Evolutionary conservation across 371 early-diverging fungal species (phyloP).

Genomic region (Nematocida sp.): DNA sequence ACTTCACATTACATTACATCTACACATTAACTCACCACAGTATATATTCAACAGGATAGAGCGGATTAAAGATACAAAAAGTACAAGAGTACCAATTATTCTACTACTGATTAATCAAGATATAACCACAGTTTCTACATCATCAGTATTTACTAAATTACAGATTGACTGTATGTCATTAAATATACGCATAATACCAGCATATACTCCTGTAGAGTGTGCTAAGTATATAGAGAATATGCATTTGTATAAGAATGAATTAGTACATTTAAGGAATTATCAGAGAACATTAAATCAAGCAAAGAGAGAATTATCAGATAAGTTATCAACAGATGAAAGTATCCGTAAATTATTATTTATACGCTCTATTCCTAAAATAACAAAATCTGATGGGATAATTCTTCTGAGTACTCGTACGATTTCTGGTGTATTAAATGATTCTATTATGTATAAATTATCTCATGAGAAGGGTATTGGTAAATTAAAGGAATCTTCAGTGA

Average conservation of each 20-base stretch:
- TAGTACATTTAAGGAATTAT: slow-evolving; percentile 10
- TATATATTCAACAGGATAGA: slow-evolving; percentile 30
- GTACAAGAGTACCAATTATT: slow-evolving; percentile 6
- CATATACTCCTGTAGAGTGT: slow-evolving; percentile 14
- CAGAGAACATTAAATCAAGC: background rate
- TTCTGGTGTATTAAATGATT: background rate
- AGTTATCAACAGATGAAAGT: background rate
- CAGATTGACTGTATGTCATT: slow-evolving; percentile 25
- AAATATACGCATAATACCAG: background rate
- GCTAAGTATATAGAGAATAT: slow-evolving; percentile 38
- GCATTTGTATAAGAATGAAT: background rate
- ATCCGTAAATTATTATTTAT: slow-evolving; percentile 10
- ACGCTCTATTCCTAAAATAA: slow-evolving; percentile 33
- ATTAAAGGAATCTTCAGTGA: background rate
- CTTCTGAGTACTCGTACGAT: background rate
- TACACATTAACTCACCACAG: slow-evolving; percentile 17
- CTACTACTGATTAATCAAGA: slow-evolving; percentile 22
- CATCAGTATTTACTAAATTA: background rate
- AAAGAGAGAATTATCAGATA: background rate
- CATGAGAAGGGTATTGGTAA: background rate
- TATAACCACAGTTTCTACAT: background rate
- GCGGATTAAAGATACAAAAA: slow-evolving; percentile 1
- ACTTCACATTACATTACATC: slow-evolving; percentile 4
- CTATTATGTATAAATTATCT: too few relatives aligned
- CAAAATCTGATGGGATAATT: background rate